Evolutionary conservation across 2,329 filamentous ascomycete genomes (phyloP), one percentile per base, ranked within the genome.

Genomic region (Celoporthe dispersa): DNA sequence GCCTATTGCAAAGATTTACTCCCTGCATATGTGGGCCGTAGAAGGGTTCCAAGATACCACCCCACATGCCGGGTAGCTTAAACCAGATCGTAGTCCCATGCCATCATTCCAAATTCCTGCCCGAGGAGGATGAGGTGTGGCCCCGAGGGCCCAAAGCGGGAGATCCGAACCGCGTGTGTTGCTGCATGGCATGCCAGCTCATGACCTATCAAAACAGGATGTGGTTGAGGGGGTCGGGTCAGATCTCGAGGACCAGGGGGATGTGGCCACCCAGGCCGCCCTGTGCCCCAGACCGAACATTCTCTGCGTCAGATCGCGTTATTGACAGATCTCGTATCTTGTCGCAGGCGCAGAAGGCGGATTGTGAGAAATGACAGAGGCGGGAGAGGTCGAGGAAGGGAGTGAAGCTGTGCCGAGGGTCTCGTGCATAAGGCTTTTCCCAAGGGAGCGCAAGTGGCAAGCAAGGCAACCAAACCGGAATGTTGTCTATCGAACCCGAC

Each of bases 281-380:
- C 53, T 41, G 14, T 22, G 51, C 64, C 41, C 41, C 66, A 65
- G 22, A 39, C 62, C 61, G 53, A 60, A 41, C 66, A 35, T 66
- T 64, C 37, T 48, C 57, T 71, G 66, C 69, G 67, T 66, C 69
- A 67, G 70, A 71, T 71, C 67, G 60, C 53, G 60, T 57, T 57
- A 71, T 25, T 64, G 67, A 67, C 65, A 69, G 67, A 64, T 71
- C 70, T 53, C 28, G 51, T 39, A 64, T 37, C 51, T 69, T 19
- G 64, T 44, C 41, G 41, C 39, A 61, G 44, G 28, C 55, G 60
- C 59, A 31, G 55, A n/a, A n/a, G 7, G 9, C 19, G 51, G 65
- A 51, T 66, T 64, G 51, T 51, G 65, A 59, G 55, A 53, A 65
- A 33, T 69, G 39, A 69, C 59, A 62, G 22, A 35, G 41, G 28